phyloP scores from a whole-genome alignment of 495 filamentous ascomycete species.

The Penicillium chermesinum region DNA sequence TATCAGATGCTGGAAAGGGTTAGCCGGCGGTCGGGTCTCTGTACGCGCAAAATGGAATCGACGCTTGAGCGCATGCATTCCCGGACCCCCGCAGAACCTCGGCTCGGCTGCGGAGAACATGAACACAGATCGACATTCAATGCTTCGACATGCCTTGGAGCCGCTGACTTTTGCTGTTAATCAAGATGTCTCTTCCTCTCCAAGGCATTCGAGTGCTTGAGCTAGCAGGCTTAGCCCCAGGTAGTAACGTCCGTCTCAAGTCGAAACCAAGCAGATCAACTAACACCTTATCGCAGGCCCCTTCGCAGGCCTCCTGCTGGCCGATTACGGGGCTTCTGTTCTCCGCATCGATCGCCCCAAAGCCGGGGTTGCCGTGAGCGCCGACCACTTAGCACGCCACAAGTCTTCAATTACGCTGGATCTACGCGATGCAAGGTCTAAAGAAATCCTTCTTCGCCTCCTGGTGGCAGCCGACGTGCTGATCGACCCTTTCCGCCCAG shows the following conservation, averaged over 20 bases:
- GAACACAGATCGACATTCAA: neutral
- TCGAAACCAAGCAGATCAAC: neutral
- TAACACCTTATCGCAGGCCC: conserved; percentile 52
- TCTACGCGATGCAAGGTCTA: conserved; percentile 60
- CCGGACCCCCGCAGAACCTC: neutral
- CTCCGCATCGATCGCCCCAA: conserved; percentile 76
- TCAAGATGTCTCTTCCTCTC: conserved; percentile 48
- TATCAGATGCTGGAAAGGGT: neutral
- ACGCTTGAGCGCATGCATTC: too few species aligned
- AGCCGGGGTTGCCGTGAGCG: conserved; percentile 17
- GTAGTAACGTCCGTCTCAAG: too few species aligned
- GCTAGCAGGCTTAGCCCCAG: conserved; percentile 84
- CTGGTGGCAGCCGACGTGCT: conserved; percentile 64
- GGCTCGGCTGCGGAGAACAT: neutral
- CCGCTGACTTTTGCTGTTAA: neutral
- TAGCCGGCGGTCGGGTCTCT: too few species aligned
- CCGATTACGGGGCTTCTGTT: conserved; percentile 83
- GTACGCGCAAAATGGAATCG: too few species aligned
- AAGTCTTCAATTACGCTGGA: conserved; percentile 76
- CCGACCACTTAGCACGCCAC: conserved; percentile 69
- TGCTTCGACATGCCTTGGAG: neutral
- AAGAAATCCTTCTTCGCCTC: conserved; percentile 60
- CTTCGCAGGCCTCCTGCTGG: conserved; percentile 82
- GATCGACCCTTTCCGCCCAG: conserved; percentile 90
- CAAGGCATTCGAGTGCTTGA: conserved; percentile 77